phyloP scores from a whole-genome alignment of 2,329 filamentous ascomycete species.

The Xylaria sp. region DNA sequence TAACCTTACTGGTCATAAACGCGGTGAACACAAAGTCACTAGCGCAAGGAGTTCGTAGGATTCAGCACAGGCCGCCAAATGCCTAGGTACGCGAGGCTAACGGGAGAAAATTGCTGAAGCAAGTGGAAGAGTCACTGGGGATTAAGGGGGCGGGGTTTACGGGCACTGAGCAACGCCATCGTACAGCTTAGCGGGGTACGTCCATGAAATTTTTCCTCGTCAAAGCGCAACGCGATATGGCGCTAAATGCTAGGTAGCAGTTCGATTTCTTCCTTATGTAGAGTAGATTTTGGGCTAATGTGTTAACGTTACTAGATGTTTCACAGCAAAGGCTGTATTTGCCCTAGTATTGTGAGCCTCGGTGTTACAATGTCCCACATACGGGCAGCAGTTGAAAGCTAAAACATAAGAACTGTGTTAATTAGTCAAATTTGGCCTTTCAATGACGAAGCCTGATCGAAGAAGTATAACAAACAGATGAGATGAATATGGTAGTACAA shows the following conservation, averaged over 20 bases:
- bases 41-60: neutral
- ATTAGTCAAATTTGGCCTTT: neutral
- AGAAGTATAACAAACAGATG: neutral
- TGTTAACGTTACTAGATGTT: too few relatives aligned
- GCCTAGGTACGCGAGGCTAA: neutral
- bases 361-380: neutral
- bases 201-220: neutral
- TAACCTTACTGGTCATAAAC: neutral
- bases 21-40: neutral
- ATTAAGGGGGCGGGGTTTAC: neutral
- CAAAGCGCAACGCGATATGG: neutral
- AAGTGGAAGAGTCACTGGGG: neutral
- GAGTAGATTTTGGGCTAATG: too few relatives aligned
- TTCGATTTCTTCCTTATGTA: too few relatives aligned
- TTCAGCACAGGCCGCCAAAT: neutral
- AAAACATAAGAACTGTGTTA: neutral
- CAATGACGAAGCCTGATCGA: neutral
- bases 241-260: neutral
- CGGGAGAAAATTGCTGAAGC: neutral
- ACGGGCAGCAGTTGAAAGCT: neutral
- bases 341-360: neutral
- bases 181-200: neutral
- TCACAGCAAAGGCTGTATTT: neutral
- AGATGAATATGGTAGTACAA: neutral
- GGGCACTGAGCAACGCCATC: neutral